Percentiles rank a stretch among this genome's conserved stretches.
These are phyloP conservation scores for Cutaneotrichosporon mucoides DNA, from an alignment of 1,284 basidiomycete species.

Conservation along the genomic window DNA sequence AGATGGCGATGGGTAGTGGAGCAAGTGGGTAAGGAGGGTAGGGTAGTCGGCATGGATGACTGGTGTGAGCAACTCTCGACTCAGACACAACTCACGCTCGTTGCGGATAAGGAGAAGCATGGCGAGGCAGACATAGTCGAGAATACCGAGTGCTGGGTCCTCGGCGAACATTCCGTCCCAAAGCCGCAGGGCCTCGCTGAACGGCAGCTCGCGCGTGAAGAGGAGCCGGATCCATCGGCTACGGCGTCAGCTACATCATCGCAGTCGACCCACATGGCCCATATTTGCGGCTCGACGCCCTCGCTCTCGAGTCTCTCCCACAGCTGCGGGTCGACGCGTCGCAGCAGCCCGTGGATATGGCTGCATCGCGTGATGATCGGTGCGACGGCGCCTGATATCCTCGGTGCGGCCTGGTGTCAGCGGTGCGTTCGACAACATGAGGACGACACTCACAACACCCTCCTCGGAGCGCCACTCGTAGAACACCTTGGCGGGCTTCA, in stretches of 20 bases:
- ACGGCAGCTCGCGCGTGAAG: constrained; percentile 80
- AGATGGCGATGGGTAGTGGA: constrained; percentile 68
- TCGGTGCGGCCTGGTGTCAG: constrained; percentile 28
- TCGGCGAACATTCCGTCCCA: constrained; percentile 91
- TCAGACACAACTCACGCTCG: constrained; percentile 57
- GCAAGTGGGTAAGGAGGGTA: constrained; percentile 69
- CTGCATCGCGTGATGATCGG: constrained; percentile 79
- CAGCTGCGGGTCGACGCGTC: constrained; percentile 74
- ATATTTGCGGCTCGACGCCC: constrained; percentile 88
- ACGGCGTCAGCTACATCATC: constrained; percentile 9
- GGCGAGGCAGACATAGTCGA: constrained; percentile 79
- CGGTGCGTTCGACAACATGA: neutral
- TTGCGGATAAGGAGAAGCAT: constrained; percentile 90
- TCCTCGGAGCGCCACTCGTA: constrained; percentile 76
- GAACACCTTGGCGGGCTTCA: constrained; percentile 71
- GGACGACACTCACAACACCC: constrained; percentile 28
- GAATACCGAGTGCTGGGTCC: constrained; percentile 64
- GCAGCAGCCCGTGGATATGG: constrained; percentile 69
- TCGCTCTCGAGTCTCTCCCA: constrained; percentile 68
- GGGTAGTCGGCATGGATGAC: constrained; percentile 83
- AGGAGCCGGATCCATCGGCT: constrained; percentile 86
- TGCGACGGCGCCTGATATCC: constrained; percentile 52
- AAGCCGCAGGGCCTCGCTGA: constrained; percentile 65
- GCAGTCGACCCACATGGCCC: constrained; percentile 67
- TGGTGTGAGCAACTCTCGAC: neutral